Conservation (phyloP, 345 rosid species). For the Sonneratia caseolaris region DNA sequence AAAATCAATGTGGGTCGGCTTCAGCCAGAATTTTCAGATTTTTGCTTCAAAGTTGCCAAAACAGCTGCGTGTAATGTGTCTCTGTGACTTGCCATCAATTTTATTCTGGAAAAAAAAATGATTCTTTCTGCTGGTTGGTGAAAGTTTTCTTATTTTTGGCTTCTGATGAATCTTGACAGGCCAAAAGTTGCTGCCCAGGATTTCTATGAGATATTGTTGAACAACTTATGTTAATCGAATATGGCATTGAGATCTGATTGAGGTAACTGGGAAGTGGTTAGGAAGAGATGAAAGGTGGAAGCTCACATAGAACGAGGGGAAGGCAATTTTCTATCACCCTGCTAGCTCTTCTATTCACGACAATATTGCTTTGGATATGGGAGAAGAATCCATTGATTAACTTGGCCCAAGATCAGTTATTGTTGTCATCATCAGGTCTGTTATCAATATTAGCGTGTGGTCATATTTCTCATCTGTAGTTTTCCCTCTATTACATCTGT, state of each 20-base stretch:
- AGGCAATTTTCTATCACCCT: slow-evolving; percentile 25
- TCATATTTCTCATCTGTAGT: background rate
- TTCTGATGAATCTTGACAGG: background rate
- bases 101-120: background rate
- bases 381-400: slow-evolving; percentile 36
- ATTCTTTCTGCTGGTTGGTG: background rate
- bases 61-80: background rate
- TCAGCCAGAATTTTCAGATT: too few relatives aligned
- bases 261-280: slow-evolving; percentile 1
- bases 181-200: background rate
- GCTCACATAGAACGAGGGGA: slow-evolving; percentile 22
- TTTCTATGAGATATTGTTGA: background rate
- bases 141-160: background rate
- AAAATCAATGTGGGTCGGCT: background rate
- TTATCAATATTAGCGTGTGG: background rate
- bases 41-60: background rate
- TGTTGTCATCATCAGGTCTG: slow-evolving; percentile 38
- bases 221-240: background rate
- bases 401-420: slow-evolving; percentile 27
- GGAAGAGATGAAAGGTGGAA: slow-evolving; percentile 40
- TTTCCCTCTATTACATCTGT: background rate
- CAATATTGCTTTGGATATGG: slow-evolving; percentile 34
- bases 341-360: slow-evolving; percentile 21
- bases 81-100: too few relatives aligned
- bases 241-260: background rate